phyloP scores from a whole-genome alignment of 495 filamentous ascomycete genomes.

The Chaetomium tenue region DNA sequence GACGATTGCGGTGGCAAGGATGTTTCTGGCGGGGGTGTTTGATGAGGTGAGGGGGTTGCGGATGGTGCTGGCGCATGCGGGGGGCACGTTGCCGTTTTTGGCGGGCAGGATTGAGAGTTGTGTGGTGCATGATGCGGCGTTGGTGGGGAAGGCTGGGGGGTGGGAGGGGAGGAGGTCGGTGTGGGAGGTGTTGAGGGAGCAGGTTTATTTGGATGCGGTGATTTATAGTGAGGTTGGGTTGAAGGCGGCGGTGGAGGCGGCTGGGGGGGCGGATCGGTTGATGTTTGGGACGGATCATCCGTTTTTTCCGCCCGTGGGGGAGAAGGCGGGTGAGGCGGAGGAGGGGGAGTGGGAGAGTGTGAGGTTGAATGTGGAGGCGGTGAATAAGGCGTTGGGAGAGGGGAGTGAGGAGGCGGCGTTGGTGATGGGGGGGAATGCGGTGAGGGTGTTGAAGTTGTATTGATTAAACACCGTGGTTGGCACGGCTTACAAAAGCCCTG shows the following conservation, averaged over 20 bases:
- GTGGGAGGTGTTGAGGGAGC: slow-evolving; percentile 80
- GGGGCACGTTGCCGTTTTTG: slow-evolving; percentile 84
- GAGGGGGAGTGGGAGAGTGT: slow-evolving; percentile 80
- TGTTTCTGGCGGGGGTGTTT: slow-evolving; percentile 82
- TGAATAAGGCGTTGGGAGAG: slow-evolving; percentile 57
- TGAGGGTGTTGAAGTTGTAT: slow-evolving; percentile 58
- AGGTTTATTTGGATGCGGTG: slow-evolving; percentile 88
- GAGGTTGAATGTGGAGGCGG: slow-evolving; percentile 69
- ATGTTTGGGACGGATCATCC: slow-evolving; percentile 93
- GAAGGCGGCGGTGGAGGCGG: slow-evolving; percentile 66
- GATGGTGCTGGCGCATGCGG: slow-evolving; percentile 82
- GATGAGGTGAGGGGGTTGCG: slow-evolving; percentile 69
- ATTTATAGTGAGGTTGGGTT: slow-evolving; percentile 73
- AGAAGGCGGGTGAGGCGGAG: slow-evolving; percentile 47
- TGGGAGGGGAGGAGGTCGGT: slow-evolving; percentile 47
- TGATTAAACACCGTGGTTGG: too few species aligned
- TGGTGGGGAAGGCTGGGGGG: slow-evolving; percentile 47
- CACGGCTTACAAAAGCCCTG: too few species aligned
- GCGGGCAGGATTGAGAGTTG: slow-evolving; percentile 88
- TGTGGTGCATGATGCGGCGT: slow-evolving; percentile 73
- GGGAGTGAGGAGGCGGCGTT: slow-evolving; percentile 49
- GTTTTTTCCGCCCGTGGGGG: slow-evolving; percentile 81
- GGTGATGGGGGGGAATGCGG: slow-evolving; percentile 70
- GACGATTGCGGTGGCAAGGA: slow-evolving; percentile 83
- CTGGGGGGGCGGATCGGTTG: slow-evolving; percentile 65